These are phyloP conservation scores for Casuarina equisetifolia DNA, from an alignment of 306 rosid species.

Conservation along the genomic window DNA sequence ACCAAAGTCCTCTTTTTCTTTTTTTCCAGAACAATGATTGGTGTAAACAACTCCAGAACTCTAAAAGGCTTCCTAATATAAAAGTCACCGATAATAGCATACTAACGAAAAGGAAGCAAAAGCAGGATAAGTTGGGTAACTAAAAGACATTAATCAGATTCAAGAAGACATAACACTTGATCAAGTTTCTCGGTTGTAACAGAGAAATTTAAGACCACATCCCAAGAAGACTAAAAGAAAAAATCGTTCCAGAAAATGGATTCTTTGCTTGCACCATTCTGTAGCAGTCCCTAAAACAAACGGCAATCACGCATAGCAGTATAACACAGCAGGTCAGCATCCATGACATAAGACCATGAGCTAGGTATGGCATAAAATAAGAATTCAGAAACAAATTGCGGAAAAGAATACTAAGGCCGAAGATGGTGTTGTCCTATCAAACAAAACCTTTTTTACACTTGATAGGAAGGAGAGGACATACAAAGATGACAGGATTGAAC, in stretches of 20 bases:
- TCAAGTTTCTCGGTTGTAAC: neutral
- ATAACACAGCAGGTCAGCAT: neutral
- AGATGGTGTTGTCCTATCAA: no score
- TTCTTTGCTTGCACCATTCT: neutral
- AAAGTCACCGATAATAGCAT: neutral
- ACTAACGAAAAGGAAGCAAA: neutral
- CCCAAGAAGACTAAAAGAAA: no score
- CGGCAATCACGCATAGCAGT: neutral
- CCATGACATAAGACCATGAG: neutral
- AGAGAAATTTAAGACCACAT: neutral
- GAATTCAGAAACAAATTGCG: neutral
- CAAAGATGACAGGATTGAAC: no score
- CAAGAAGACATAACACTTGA: neutral
- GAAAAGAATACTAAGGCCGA: neutral
- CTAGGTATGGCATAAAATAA: neutral
- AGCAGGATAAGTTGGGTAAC: neutral
- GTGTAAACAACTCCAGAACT: neutral
- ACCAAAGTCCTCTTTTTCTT: neutral
- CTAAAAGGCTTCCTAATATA: neutral
- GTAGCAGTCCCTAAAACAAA: neutral
- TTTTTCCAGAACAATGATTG: neutral
- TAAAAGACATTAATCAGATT: neutral
- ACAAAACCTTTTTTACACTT: no score
- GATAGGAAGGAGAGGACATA: no score
- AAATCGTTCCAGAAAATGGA: no score